Conservation (phyloP, 2,329 filamentous ascomycete genomes). For the Penicillium sp. region DNA sequence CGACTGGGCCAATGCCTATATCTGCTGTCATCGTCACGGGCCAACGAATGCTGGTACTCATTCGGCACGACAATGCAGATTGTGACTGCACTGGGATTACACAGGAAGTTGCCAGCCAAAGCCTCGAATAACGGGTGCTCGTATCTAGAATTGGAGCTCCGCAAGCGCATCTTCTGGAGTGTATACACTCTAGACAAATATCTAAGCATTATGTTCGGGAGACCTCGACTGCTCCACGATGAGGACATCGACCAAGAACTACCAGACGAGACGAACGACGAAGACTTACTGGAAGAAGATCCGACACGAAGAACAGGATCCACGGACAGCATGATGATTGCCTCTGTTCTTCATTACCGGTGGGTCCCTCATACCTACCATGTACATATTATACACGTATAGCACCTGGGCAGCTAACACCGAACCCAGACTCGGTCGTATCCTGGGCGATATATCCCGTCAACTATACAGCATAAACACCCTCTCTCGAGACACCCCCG, state of each 20-base stretch:
- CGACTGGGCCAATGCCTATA: constrained; percentile 58
- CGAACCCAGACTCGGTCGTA: constrained; percentile 47
- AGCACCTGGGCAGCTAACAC: background rate
- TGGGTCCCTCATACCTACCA: constrained; percentile 10
- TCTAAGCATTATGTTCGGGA: constrained; percentile 60
- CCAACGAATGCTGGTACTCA: constrained; percentile 60
- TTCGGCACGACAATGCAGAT: constrained; percentile 58
- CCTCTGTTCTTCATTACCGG: constrained; percentile 40
- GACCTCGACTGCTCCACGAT: constrained; percentile 60
- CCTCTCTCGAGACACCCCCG: constrained; percentile 27
- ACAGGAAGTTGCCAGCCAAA: constrained; percentile 32
- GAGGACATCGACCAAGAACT: constrained; percentile 62
- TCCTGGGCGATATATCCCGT: constrained; percentile 49
- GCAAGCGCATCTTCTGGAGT: constrained; percentile 61
- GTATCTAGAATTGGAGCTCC: constrained; percentile 49
- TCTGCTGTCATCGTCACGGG: constrained; percentile 56
- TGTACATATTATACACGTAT: background rate
- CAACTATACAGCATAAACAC: constrained; percentile 41
- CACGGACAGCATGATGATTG: constrained; percentile 41
- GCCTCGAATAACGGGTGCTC: constrained; percentile 28
- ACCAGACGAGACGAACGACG: constrained; percentile 56
- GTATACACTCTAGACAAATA: constrained; percentile 63
- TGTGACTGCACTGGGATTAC: constrained; percentile 46
- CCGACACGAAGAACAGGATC: constrained; percentile 33
- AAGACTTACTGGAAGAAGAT: constrained; percentile 51